A percentile compares a stretch with the other conserved stretches of the same genome.
Conservation (phyloP, 2,329 filamentous ascomycete genomes). For the Tolypocladium guangdongense region DNA sequence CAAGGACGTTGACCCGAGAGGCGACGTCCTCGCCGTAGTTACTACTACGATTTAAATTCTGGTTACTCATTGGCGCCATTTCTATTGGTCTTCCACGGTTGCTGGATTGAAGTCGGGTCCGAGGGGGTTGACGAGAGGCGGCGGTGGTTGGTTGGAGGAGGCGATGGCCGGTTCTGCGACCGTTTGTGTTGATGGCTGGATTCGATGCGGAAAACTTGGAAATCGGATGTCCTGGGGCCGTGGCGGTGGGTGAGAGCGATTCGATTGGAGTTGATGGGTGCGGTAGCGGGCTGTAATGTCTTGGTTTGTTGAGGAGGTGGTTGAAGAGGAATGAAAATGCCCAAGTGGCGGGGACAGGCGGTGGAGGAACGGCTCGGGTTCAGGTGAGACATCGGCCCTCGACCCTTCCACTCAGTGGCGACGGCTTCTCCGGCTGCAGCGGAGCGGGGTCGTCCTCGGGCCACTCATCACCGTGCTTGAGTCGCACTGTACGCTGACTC, state of each 20-base stretch:
- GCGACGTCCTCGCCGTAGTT: constrained; percentile 61
- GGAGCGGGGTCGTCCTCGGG: neutral
- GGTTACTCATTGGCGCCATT: constrained; percentile 63
- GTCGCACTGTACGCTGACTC: neutral
- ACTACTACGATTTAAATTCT: constrained; percentile 59
- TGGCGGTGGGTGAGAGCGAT: neutral
- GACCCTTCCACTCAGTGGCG: neutral
- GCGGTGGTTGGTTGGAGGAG: neutral
- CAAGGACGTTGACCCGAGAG: constrained; percentile 66
- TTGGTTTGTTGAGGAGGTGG: neutral
- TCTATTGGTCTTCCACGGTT: constrained; percentile 14
- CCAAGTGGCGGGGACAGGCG: neutral
- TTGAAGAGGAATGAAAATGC: neutral
- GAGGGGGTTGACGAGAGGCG: neutral
- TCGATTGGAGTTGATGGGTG: neutral
- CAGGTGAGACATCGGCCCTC: neutral
- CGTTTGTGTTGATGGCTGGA: neutral
- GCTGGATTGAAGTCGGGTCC: constrained; percentile 8
- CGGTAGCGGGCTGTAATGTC: neutral
- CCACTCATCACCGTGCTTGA: neutral
- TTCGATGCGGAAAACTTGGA: neutral
- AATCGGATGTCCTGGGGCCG: neutral
- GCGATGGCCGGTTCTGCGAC: neutral
- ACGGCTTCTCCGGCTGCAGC: neutral
- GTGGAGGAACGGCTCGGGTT: neutral